Evolutionary conservation across 441 rosid species (phyloP).

Genomic region (Erodium chrysanthum): DNA sequence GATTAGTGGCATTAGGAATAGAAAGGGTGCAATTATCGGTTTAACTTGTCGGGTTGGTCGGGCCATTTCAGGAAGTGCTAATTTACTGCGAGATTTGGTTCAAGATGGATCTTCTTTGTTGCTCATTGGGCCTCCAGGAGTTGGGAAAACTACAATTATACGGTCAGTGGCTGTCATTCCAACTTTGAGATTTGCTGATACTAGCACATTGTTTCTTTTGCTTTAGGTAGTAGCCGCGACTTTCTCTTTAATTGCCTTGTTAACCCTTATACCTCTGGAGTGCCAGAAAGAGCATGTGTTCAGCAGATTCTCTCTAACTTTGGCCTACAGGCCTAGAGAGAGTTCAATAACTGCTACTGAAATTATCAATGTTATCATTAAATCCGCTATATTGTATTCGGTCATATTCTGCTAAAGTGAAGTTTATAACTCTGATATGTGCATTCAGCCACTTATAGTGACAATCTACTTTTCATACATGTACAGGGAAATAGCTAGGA

Average conservation of each 20-base stretch:
- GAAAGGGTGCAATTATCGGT: conserved; percentile 67
- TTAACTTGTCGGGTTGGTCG: conserved; percentile 90
- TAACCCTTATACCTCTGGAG: neutral
- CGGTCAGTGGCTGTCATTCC: conserved; percentile 31
- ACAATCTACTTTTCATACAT: conserved; percentile 12
- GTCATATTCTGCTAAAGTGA: neutral
- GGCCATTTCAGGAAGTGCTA: conserved; percentile 69
- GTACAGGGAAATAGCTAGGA: conserved; percentile 73
- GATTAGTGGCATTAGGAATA: conserved; percentile 70
- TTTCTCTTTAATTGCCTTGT: neutral
- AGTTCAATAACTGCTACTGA: conserved; percentile 3
- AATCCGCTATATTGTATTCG: neutral
- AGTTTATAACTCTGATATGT: conserved; percentile 5
- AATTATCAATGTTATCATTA: neutral
- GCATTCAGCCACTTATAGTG: conserved; percentile 10
- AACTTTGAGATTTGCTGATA: neutral
- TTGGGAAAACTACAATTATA: conserved; percentile 88
- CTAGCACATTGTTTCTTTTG: neutral
- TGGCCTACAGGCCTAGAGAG: neutral
- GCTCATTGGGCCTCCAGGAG: conserved; percentile 93
- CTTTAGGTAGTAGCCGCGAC: neutral
- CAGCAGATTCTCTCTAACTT: neutral
- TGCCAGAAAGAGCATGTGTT: neutral
- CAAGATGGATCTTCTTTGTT: conserved; percentile 65
- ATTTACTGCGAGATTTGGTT: conserved; percentile 62